These are phyloP conservation scores for Backusella sp. DNA, from an alignment of 192 early-diverging fungal genomes.

Conservation along the genomic window DNA sequence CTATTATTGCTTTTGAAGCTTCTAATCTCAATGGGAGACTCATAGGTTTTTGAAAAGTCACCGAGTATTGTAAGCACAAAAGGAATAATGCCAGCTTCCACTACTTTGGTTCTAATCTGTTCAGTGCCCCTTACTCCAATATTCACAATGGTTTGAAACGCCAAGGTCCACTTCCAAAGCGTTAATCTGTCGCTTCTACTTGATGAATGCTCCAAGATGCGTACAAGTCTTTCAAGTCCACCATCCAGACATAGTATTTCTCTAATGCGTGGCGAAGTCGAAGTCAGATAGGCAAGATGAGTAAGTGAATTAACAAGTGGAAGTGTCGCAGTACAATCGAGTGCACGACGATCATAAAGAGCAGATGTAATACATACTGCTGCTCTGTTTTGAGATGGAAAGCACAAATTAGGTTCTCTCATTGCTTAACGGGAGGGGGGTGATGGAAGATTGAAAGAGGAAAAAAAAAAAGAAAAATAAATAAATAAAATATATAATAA, in stretches of 20 bases:
- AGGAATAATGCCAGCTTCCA: conserved; percentile 81
- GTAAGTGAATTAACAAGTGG: conserved; percentile 86
- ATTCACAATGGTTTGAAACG: conserved; percentile 83
- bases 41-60: conserved; percentile 51
- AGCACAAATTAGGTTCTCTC: conserved; percentile 83
- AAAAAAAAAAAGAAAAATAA: conserved; percentile 5
- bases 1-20: conserved; percentile 3
- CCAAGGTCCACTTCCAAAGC: conserved; percentile 78
- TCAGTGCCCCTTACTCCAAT: conserved; percentile 84
- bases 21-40: conserved; percentile 19
- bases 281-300: conserved; percentile 85
- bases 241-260: conserved; percentile 82
- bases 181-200: conserved; percentile 56
- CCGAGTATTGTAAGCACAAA: conserved; percentile 81
- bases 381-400: conserved; percentile 76
- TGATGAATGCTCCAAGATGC: conserved; percentile 60
- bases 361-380: conserved; percentile 77
- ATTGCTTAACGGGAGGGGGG: conserved; percentile 36
- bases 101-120: conserved; percentile 75
- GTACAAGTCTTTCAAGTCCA: conserved; percentile 82
- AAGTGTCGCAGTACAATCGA: conserved; percentile 83
- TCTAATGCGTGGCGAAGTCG: conserved; percentile 75
- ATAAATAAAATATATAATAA: not conserved
- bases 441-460: not conserved
- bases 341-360: conserved; percentile 89